Conservation (phyloP, 2,329 filamentous ascomycete species). For the Stromatinia cepivora region DNA sequence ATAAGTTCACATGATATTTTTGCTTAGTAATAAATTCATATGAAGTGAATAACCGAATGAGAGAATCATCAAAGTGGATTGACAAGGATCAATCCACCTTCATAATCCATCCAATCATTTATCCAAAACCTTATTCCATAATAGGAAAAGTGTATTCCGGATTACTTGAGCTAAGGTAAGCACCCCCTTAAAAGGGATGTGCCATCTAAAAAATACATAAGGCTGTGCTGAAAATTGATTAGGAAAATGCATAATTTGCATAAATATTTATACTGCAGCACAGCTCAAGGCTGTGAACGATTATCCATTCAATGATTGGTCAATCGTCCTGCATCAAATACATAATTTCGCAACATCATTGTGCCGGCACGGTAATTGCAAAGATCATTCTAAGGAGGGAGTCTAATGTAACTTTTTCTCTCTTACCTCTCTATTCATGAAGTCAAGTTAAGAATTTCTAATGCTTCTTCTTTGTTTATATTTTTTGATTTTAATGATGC, state of each 20-base stretch:
- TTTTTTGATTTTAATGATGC: neutral
- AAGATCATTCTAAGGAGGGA: neutral
- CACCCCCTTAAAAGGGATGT: neutral
- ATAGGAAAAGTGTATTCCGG: too few relatives aligned
- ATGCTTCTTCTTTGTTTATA: neutral
- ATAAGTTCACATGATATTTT: too few relatives aligned
- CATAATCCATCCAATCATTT: too few relatives aligned
- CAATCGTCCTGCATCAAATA: neutral
- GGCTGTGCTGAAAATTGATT: neutral
- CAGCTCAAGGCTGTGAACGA: neutral
- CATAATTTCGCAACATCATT: conserved; percentile 7
- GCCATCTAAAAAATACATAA: neutral
- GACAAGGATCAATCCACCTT: too few relatives aligned
- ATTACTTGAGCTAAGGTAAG: too few relatives aligned
- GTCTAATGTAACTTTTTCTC: neutral
- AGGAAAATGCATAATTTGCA: neutral
- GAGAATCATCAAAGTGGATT: too few relatives aligned
- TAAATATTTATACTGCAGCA: neutral
- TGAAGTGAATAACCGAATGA: too few relatives aligned
- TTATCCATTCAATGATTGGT: neutral
- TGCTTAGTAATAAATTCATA: too few relatives aligned
- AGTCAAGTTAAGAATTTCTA: neutral
- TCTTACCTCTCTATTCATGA: neutral
- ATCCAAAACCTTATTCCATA: too few relatives aligned
- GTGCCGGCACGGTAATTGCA: neutral